phyloP scores from a whole-genome alignment of 129 eudicot genomes.

The Escallonia herrerae region DNA sequence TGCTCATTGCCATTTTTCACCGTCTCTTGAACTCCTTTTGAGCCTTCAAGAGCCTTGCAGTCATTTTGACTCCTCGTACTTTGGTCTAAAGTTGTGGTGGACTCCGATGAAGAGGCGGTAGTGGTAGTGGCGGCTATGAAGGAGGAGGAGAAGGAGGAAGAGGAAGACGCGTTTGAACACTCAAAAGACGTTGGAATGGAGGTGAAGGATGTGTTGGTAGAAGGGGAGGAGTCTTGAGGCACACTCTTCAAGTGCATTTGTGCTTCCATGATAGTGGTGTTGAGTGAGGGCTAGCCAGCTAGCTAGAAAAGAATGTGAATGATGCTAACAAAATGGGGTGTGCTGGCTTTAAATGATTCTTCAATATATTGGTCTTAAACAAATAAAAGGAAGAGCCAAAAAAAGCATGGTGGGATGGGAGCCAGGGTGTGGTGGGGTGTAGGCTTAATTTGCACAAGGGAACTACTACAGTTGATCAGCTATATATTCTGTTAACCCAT shows the following conservation, averaged over 20 bases:
- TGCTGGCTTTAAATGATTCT: constrained; percentile 35
- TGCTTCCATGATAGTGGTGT: constrained; percentile 20
- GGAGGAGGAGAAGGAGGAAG: constrained; percentile 22
- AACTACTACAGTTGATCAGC: no score
- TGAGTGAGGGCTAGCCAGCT: constrained; percentile 11
- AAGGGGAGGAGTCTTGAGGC: constrained; percentile 16
- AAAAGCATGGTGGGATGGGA: neutral
- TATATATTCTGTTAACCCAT: constrained; percentile 5
- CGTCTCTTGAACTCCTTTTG: constrained; percentile 26
- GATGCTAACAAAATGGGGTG: constrained; percentile 20
- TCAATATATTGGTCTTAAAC: constrained; percentile 17
- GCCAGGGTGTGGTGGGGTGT: constrained; percentile 12
- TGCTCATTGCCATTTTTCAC: constrained; percentile 24
- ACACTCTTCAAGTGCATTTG: constrained; percentile 27
- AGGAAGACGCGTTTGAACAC: no score
- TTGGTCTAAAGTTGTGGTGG: neutral
- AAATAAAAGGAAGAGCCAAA: constrained; percentile 14
- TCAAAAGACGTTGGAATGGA: no score
- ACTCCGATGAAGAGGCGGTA: constrained; percentile 17
- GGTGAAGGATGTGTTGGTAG: constrained; percentile 19
- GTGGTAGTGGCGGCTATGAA: constrained; percentile 15
- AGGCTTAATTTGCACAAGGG: no score
- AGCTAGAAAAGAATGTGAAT: constrained; percentile 28
- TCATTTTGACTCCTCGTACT: constrained; percentile 2
- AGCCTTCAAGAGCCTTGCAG: constrained; percentile 9